Percentiles rank a stretch among this genome's conserved stretches.
These are phyloP conservation scores for Volutella citrinella DNA, from an alignment of 2,329 filamentous ascomycete species.

Conservation along the genomic window DNA sequence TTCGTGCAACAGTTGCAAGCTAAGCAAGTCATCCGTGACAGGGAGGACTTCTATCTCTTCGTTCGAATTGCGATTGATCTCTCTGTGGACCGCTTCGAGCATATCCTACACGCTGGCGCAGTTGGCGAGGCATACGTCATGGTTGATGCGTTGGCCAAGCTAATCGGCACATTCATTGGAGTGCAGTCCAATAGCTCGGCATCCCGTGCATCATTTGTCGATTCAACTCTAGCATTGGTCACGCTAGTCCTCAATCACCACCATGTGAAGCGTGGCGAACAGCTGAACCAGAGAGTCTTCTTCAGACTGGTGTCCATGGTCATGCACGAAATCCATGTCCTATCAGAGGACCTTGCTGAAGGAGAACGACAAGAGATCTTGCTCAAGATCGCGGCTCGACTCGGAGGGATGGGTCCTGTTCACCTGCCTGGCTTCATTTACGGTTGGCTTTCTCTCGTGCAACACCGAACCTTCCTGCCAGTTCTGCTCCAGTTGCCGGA, in stretches of 20 bases:
- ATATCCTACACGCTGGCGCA: slow-evolving; percentile 60
- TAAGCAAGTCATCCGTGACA: slow-evolving; percentile 66
- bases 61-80: slow-evolving; percentile 77
- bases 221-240: slow-evolving; percentile 74
- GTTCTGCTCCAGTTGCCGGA: slow-evolving; percentile 67
- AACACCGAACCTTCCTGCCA: slow-evolving; percentile 83
- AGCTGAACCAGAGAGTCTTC: slow-evolving; percentile 85
- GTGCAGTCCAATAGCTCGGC: slow-evolving; percentile 65
- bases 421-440: slow-evolving; percentile 82
- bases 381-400: slow-evolving; percentile 66
- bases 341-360: slow-evolving; percentile 56
- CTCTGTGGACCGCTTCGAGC: slow-evolving; percentile 75
- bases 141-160: slow-evolving; percentile 78
- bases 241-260: slow-evolving; percentile 83
- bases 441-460: slow-evolving; percentile 77
- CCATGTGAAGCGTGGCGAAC: slow-evolving; percentile 74
- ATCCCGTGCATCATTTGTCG: slow-evolving; percentile 68
- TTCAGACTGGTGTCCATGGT: slow-evolving; percentile 84
- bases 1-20: slow-evolving; percentile 85
- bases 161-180: slow-evolving; percentile 73
- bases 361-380: slow-evolving; percentile 67
- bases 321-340: slow-evolving; percentile 67
- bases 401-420: slow-evolving; percentile 71
- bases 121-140: slow-evolving; percentile 55
- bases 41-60: slow-evolving; percentile 77